Evolutionary conservation across 305 asterid species (phyloP), one percentile per base, ranked within the genome.

Genomic region (Fraxinus paxiana): DNA sequence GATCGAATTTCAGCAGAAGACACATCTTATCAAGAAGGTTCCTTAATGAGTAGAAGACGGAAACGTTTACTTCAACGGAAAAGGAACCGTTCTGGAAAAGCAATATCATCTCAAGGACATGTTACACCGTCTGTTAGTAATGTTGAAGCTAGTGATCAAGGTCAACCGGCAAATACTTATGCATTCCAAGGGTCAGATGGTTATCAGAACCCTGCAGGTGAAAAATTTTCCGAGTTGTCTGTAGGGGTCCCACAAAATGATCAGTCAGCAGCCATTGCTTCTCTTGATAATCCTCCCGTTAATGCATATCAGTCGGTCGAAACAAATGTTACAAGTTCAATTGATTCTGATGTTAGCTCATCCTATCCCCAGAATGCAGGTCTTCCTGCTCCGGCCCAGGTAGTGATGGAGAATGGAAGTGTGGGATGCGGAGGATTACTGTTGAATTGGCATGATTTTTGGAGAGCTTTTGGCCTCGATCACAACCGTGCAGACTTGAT

Each of bases 401-500:
- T 96, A 82, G 97, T 94, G 28, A 84, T 86, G 33, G 99, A 93
- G 87, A 90, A 90, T 82, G 95, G 97, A 73, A 85, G 85, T 83
- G 99, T 96, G 75, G 99, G 99, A 73, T 96, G 98, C 83, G 99
- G 99, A 84, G 89, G 95, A 84, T 89, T 96, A 87, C 92, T 96
- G 70, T 90, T 96, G 88, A 96, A 96, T 85, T 96, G 99, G 99
- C 92, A 92, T 82, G 98, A 94, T 84, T 94, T 96, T 83, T 96
- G 99, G 99, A 88, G 96, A 85, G 98, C 98, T 82, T 96, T 96
- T 84, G 88, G 94, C 79, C 97, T 96, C 82, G 98, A 96, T 88
- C 99, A 94, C 82, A 96, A 92, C 83, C 98, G 99, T 37, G 98
- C 99, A 28, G 99, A 96, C 89, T 89, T 96, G 91, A 91, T 96